These are phyloP conservation scores for Paramecium biaurelia DNA, from an alignment of 73 alveolate species.

Conservation along the genomic window DNA sequence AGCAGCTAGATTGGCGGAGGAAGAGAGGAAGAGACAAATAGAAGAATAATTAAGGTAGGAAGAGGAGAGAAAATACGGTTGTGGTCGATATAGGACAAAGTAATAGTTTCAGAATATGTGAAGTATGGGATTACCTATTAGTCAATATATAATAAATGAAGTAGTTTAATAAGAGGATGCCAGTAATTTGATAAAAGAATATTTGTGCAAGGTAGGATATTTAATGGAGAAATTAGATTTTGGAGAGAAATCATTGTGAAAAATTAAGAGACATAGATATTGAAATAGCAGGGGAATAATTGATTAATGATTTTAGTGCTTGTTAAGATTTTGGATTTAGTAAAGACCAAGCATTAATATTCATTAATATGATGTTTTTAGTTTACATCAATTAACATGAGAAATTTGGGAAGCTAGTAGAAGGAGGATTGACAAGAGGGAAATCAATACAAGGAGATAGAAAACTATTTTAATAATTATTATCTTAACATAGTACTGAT, in stretches of 20 bases:
- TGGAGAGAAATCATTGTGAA: neutral
- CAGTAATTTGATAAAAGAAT: neutral
- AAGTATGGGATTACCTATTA: neutral
- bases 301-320: neutral
- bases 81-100: neutral
- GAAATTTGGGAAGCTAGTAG: neutral
- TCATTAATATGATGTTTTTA: slow-evolving; percentile 18
- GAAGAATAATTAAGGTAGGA: neutral
- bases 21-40: neutral
- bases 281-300: neutral
- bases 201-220: neutral
- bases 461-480: neutral
- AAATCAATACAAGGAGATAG: neutral
- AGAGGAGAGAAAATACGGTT: neutral
- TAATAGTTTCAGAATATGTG: neutral
- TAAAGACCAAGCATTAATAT: neutral
- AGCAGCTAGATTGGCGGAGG: slow-evolving; percentile 33
- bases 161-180: neutral
- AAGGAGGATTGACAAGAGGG: neutral
- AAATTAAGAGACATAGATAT: neutral
- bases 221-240: neutral
- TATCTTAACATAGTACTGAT: neutral
- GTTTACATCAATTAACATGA: neutral
- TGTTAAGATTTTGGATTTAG: neutral
- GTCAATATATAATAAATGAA: neutral